Percentiles rank a stretch among this genome's conserved stretches.
phyloP scores from a whole-genome alignment of 257 asterid species.

The Hygrophila difformis region DNA sequence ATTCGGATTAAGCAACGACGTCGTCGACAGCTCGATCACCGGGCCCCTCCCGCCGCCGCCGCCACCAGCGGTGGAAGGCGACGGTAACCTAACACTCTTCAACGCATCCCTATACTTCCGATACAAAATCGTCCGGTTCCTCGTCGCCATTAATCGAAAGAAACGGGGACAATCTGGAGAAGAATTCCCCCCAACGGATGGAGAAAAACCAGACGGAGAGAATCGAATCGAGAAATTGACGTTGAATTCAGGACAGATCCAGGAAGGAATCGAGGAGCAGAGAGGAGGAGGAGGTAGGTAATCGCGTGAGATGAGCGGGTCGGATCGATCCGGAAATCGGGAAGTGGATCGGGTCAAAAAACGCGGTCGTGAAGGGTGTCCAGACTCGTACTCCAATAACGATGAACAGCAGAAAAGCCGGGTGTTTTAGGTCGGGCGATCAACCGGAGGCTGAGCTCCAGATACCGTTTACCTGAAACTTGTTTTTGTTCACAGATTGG shows the following conservation, averaged over 20 bases:
- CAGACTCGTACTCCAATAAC: too few species aligned
- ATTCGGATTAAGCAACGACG: slow-evolving; percentile 69
- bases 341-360: too few species aligned
- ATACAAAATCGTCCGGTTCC: slow-evolving; percentile 80
- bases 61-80: slow-evolving; percentile 50
- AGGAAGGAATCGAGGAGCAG: not conserved
- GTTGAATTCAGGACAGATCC: not conserved
- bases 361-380: too few species aligned
- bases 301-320: too few species aligned
- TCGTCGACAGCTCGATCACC: slow-evolving; percentile 81
- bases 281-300: not conserved
- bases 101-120: slow-evolving; percentile 83
- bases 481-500: too few species aligned
- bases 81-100: slow-evolving; percentile 81
- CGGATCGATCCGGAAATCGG: too few species aligned
- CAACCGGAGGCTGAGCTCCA: too few species aligned
- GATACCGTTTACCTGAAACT: too few species aligned
- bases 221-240: not conserved
- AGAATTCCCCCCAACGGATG: not conserved
- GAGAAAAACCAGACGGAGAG: not conserved
- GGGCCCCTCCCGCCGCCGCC: slow-evolving; percentile 60
- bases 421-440: too few species aligned
- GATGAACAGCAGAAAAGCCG: too few species aligned
- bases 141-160: slow-evolving; percentile 56
- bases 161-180: not conserved